Evolutionary conservation across 108 stramenopile species (phyloP).

Genomic region (Fistulifera pelliculosa): DNA sequence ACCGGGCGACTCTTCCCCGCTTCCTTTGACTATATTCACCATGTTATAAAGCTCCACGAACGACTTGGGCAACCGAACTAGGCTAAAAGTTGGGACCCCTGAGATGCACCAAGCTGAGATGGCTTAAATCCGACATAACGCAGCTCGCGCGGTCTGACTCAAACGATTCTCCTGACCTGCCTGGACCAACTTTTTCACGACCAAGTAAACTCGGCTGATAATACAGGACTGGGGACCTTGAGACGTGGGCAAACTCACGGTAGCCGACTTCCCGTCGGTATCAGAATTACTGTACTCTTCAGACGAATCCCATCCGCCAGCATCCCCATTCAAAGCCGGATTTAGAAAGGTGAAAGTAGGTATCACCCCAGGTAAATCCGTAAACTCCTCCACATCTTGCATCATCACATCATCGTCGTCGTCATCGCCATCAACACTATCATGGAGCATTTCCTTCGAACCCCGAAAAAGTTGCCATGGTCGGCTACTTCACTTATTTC

Average conservation of each 20-base stretch:
- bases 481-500: not conserved
- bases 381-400: conserved; percentile 54
- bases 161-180: conserved; percentile 55
- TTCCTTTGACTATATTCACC: conserved; percentile 71
- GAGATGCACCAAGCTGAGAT: conserved; percentile 65
- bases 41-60: conserved; percentile 84
- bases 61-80: conserved; percentile 76
- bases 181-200: conserved; percentile 50
- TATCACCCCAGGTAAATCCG: conserved; percentile 23
- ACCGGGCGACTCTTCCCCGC: conserved; percentile 34
- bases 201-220: conserved; percentile 73
- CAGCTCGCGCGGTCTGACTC: conserved; percentile 46
- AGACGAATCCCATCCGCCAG: conserved; percentile 21
- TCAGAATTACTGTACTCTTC: conserved; percentile 40
- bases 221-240: conserved; percentile 63
- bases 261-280: conserved; percentile 26
- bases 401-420: conserved; percentile 12
- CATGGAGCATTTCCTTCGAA: not conserved
- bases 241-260: conserved; percentile 55
- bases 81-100: conserved; percentile 46
- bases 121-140: conserved; percentile 77
- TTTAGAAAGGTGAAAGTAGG: conserved; percentile 1
- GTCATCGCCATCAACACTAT: conserved; percentile 4
- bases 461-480: not conserved
- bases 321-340: not conserved